Evolutionary conservation across 2,329 filamentous ascomycete genomes (phyloP), one percentile per base, ranked within the genome.

Genomic region (Fusarium liriodendri): DNA sequence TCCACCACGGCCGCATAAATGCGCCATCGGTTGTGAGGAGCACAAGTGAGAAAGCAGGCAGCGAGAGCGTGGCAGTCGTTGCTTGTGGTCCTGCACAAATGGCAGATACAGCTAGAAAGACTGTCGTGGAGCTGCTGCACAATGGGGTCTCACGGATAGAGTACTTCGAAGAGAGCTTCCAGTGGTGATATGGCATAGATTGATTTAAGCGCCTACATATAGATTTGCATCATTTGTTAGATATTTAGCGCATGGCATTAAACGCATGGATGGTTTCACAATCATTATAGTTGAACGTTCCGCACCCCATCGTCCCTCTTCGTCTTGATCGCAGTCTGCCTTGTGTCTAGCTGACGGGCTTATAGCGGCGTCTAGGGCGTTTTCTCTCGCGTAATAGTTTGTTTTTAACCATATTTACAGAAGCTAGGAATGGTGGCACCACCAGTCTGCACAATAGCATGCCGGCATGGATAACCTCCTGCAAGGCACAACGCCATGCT

Each of bases 81-180:
- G 83, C 83, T 0, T 87, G 85, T 65, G 85, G 85, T 0, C 85
- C 85, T 13, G 82, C 80, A 3, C 79, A 76, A 38, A 85, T 87
- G 85, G 84, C 83, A 0, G 85, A 87, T 66, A 83, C 85, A 33
- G 79, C 84, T 4, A 76, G 85, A 47, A 72, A 70, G 54, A 82
- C 83, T 0, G 83, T 84, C 0, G 79, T 82, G 0, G 75, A 78
- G 2, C 72, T 79, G 16, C 67, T 86, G 20, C 71, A 69, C 2
- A 69, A 70, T 7, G 78, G 79, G 0, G 73, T 71, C 10, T 74
- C 71, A 9, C 61, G 70, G 25, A 71, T 85, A 62, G 82, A 85
- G 14, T 86, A 85, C 40, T 85, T 85, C 64, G 83, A 86, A 32
- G 84, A 86, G 73, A 83, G 80, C 6, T 86, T 86, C 38, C 82